phyloP scores from a whole-genome alignment of 805 yeast species.

The Teunomyces atbi region DNA sequence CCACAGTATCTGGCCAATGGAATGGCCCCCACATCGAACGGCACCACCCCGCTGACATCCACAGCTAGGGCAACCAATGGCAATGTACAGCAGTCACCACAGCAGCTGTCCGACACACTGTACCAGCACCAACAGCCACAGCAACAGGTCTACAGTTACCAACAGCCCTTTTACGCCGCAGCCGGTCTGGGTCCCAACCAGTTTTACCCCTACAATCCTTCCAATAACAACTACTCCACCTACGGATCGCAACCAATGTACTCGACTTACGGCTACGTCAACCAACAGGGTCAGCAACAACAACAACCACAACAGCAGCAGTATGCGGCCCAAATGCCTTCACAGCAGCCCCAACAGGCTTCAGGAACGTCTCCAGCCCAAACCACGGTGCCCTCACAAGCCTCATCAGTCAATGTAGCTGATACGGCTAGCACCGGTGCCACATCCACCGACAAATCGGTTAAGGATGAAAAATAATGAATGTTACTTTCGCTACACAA shows the following conservation, averaged over 20 bases:
- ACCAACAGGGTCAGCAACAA: conserved; percentile 10
- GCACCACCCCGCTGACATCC: not conserved
- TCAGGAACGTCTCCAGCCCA: not conserved
- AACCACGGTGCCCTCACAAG: not conserved
- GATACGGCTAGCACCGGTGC: not conserved
- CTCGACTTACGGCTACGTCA: conserved; percentile 14
- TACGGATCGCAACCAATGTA: conserved; percentile 17
- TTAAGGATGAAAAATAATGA: conserved; percentile 2
- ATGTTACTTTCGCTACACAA: not conserved
- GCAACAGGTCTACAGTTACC: conserved; percentile 20
- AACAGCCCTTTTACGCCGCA: conserved; percentile 17
- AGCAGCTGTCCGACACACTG: conserved; percentile 8
- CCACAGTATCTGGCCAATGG: conserved; percentile 6
- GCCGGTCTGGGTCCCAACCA: conserved; percentile 16
- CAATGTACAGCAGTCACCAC: conserved; percentile 12
- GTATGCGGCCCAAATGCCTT: not conserved
- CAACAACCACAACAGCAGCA: conserved; percentile 3
- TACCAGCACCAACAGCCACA: conserved; percentile 6
- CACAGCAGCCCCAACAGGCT: conserved; percentile 1
- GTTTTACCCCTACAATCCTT: conserved; percentile 20
- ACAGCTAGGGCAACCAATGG: conserved; percentile 5
- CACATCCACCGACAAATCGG: not conserved
- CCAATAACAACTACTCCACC: conserved; percentile 12
- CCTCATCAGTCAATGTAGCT: not conserved
- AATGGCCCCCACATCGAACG: not conserved